Base-by-base conservation (phyloP, 176 grass and related monocot genomes). In the Bolboschoenus planiculmis region DNA sequence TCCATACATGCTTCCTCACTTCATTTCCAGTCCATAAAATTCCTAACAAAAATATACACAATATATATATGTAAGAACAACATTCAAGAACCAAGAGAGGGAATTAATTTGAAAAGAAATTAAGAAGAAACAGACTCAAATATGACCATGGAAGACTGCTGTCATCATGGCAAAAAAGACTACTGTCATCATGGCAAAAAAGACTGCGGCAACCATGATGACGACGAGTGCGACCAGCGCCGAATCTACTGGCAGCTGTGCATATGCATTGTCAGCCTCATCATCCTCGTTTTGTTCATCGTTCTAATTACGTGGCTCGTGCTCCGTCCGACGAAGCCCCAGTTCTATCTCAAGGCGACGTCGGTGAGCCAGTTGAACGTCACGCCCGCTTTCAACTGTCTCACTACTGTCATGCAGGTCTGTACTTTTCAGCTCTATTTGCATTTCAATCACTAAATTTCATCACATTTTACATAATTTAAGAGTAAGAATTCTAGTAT, bases 301-400 rank as follows among this genome's bases (percentile, higher is more conserved):
- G 78, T 77, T 43, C 85, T 97, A 31, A 87, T 94, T 57, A n/a
- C 89, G 24, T 94, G 79, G 90, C 95, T 97, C 0, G 84, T 83
- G 3, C 88, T 97, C 61, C 94, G 90, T 46, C 94, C 94, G 1
- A 90, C 90, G 0, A 92, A 89, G 76, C 94, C 94, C 10, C 76
- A 81, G 36, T 92, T 97, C 86, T 92, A 78, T 79, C 91, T 97
- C n/a, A 90, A 90, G 40, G 88, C 94, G 87, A 92, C 88, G 0
- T 30, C 84, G 1, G 88, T 97, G 8, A 36, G 47, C 8, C 85
- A 90, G 64, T 85, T 85, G 81, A 89, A 91, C 76, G 3, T 35
- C 34, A 77, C 88, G 0, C 15, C 60, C 9, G 3, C 76, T 10
- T 33, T 42, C 13, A 68, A 80, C 43, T 23, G 53, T 4, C 84